phyloP scores from a whole-genome alignment of 768 basidiomycete genomes.

The Coprinopsis sp. region DNA sequence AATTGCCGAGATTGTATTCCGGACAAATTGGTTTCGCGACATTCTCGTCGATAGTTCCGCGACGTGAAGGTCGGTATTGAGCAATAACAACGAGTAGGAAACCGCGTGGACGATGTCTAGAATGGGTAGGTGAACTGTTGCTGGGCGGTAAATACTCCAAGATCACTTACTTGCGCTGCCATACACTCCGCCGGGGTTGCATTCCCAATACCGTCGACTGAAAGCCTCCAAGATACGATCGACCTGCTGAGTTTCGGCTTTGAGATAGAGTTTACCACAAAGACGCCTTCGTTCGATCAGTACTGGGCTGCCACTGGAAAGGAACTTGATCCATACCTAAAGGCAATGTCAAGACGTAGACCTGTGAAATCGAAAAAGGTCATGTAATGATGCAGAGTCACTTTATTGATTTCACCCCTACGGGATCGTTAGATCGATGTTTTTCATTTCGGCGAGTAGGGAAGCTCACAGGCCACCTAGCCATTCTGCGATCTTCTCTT shows the following conservation, averaged over 20 bases:
- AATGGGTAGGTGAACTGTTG: slow-evolving; percentile 4
- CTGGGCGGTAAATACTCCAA: slow-evolving; percentile 7
- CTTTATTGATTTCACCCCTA: slow-evolving; percentile 74
- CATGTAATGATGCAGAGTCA: slow-evolving; percentile 76
- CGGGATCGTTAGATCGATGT: background rate
- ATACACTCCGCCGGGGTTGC: slow-evolving; percentile 77
- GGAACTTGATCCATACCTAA: slow-evolving; percentile 51
- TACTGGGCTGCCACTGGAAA: background rate
- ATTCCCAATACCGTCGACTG: slow-evolving; percentile 85
- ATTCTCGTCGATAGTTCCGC: slow-evolving; percentile 86
- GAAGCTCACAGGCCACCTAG: slow-evolving; percentile 82
- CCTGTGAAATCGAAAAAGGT: slow-evolving; percentile 84
- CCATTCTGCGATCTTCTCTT: slow-evolving; percentile 96
- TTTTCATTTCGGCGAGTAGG: background rate
- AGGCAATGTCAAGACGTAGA: slow-evolving; percentile 81
- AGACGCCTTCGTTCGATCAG: slow-evolving; percentile 51
- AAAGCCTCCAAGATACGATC: slow-evolving; percentile 95
- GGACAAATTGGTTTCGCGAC: slow-evolving; percentile 89
- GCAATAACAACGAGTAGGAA: slow-evolving; percentile 84
- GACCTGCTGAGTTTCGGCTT: slow-evolving; percentile 96
- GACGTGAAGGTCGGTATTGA: slow-evolving; percentile 97
- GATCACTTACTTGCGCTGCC: slow-evolving; percentile 72
- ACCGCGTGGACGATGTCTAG: slow-evolving; percentile 93
- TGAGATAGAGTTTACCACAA: slow-evolving; percentile 88
- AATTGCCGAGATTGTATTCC: slow-evolving; percentile 85